Conservation (phyloP, 192 early-diverging fungal species). For the Podila epicladia region DNA sequence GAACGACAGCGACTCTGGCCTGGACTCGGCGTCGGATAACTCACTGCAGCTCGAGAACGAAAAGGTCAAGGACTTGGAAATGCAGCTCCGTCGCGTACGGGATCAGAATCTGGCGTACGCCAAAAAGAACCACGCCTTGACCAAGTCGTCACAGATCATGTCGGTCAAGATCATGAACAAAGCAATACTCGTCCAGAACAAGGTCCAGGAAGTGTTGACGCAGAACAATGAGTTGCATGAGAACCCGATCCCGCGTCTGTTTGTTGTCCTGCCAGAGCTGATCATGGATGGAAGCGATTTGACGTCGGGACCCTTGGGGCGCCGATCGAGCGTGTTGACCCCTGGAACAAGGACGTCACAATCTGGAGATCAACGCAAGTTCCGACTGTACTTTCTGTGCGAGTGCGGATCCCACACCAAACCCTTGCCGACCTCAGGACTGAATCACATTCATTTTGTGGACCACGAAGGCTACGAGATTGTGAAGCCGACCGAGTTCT, state of each 20-base stretch:
- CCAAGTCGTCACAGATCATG: slow-evolving; percentile 4
- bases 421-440: slow-evolving; percentile 11
- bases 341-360: not conserved
- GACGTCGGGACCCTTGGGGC: not conserved
- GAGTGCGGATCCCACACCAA: slow-evolving; percentile 27
- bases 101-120: slow-evolving; percentile 13
- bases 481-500: slow-evolving; percentile 17
- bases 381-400: slow-evolving; percentile 36
- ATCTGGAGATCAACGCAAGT: slow-evolving; percentile 8
- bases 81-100: slow-evolving; percentile 6
- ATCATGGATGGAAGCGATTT: not conserved
- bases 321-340: not conserved
- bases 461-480: slow-evolving; percentile 44
- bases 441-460: slow-evolving; percentile 32
- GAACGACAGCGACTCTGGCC: not conserved
- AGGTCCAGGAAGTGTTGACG: slow-evolving; percentile 29
- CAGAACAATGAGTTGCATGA: slow-evolving; percentile 27
- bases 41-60: slow-evolving; percentile 14
- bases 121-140: slow-evolving; percentile 13
- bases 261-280: slow-evolving; percentile 22
- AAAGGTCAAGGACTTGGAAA: slow-evolving; percentile 21
- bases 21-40: not conserved
- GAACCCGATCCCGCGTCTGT: slow-evolving; percentile 22
- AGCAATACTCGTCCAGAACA: slow-evolving; percentile 20
- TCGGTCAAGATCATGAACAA: slow-evolving; percentile 29